These are phyloP conservation scores for Diaporthe sp. DNA, from an alignment of 2,329 filamentous ascomycete genomes.

Conservation along the genomic window DNA sequence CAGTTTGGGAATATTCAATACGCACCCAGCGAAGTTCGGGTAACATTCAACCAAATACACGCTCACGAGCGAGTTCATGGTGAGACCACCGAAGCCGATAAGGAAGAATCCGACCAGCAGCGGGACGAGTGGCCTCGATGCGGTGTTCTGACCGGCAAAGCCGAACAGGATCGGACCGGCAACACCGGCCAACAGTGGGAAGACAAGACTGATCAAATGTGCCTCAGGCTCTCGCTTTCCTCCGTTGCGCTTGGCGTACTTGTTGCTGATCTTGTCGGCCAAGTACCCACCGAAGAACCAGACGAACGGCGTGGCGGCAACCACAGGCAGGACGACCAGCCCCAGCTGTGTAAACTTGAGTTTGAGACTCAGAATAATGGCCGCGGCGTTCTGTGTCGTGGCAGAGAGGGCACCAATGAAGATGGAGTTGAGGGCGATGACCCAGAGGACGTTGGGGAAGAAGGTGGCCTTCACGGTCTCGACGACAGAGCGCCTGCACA, in stretches of 20 bases:
- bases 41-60: slow-evolving; percentile 41
- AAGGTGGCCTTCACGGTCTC: slow-evolving; percentile 40
- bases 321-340: slow-evolving; percentile 34
- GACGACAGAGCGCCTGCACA: slow-evolving; percentile 37
- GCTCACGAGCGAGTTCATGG: slow-evolving; percentile 37
- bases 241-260: slow-evolving; percentile 29
- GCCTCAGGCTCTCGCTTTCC: slow-evolving; percentile 39
- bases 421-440: slow-evolving; percentile 39
- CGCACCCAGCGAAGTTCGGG: slow-evolving; percentile 42
- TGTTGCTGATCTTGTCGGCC: slow-evolving; percentile 39
- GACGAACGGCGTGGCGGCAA: slow-evolving; percentile 38
- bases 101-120: slow-evolving; percentile 36
- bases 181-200: slow-evolving; percentile 35
- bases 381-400: slow-evolving; percentile 39
- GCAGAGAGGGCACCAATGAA: slow-evolving; percentile 38
- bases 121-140: slow-evolving; percentile 16
- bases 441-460: slow-evolving; percentile 44
- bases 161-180: slow-evolving; percentile 37
- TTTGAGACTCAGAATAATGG: slow-evolving; percentile 41
- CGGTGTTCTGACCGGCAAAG: slow-evolving; percentile 35
- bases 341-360: slow-evolving; percentile 39
- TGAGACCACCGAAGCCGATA: slow-evolving; percentile 33
- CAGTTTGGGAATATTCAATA: neutral
- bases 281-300: slow-evolving; percentile 40
- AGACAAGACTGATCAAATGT: slow-evolving; percentile 36